Percentiles rank a stretch among this genome's conserved stretches.
Evolutionary conservation across 73 alveolate genomes (phyloP).

Genomic region (Tetrahymena borealis): DNA sequence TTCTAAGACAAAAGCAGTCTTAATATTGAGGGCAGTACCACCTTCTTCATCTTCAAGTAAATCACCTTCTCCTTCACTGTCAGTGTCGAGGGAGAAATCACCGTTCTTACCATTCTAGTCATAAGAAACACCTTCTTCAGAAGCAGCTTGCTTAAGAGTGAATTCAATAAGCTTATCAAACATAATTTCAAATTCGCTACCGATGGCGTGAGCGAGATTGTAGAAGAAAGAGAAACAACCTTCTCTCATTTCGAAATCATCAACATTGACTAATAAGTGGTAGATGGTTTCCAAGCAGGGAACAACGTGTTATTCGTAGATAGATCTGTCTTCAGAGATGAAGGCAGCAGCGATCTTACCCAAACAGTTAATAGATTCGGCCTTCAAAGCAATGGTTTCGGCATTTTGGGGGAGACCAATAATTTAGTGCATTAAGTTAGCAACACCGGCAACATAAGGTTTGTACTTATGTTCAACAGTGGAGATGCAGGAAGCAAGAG

Average conservation of each 20-base stretch:
- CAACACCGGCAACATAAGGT: conserved; percentile 10
- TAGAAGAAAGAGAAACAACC: conserved; percentile 36
- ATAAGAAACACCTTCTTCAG: conserved; percentile 25
- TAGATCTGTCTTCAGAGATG: conserved; percentile 7
- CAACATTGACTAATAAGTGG: conserved; percentile 14
- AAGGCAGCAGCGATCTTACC: conserved; percentile 29
- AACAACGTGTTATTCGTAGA: conserved; percentile 3
- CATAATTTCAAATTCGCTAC: conserved; percentile 21
- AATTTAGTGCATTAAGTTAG: conserved; percentile 18
- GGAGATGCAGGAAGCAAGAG: conserved; percentile 14
- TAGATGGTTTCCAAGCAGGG: conserved; percentile 28
- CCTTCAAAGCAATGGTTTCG: conserved; percentile 26
- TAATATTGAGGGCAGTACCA: conserved; percentile 24
- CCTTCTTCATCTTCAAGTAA: conserved; percentile 24
- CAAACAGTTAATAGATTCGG: conserved; percentile 30
- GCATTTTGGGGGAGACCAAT: conserved; percentile 19
- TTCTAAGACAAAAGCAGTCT: conserved; percentile 21
- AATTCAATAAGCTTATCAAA: conserved; percentile 22
- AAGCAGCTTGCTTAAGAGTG: conserved; percentile 27
- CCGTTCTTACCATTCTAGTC: conserved; percentile 1
- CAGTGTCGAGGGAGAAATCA: conserved; percentile 37
- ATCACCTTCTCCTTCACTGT: conserved; percentile 26
- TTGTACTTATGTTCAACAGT: conserved; percentile 13
- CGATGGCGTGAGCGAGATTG: conserved; percentile 41
- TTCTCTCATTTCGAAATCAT: conserved; percentile 40